Evolutionary conservation across 2,329 filamentous ascomycete species (phyloP).

Genomic region (Lecanicillium sp.): DNA sequence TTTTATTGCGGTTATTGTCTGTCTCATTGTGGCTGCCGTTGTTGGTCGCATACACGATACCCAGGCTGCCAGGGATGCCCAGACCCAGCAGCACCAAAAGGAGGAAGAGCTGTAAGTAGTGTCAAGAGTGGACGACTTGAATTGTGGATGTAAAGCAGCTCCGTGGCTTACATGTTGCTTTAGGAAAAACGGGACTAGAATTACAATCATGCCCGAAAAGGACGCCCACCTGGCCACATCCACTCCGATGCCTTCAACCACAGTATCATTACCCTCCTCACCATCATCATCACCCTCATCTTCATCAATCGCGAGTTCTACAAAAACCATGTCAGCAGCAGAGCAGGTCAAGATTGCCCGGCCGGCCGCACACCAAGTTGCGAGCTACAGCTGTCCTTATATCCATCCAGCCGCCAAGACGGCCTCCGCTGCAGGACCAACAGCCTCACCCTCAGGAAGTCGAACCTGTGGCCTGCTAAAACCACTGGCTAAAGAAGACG

Average conservation of each 20-base stretch:
- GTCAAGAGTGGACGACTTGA: too few species aligned
- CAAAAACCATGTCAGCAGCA: too few species aligned
- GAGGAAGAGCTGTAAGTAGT: too few species aligned
- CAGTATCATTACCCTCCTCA: neutral
- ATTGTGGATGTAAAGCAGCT: too few species aligned
- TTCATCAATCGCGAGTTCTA: too few species aligned
- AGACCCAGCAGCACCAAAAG: constrained; percentile 1
- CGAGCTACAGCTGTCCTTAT: constrained; percentile 6
- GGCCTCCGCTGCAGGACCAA: too few species aligned
- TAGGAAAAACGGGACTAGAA: constrained; percentile 1
- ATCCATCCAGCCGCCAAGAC: neutral
- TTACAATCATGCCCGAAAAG: neutral
- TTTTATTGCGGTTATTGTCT: constrained; percentile 7
- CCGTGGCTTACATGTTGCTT: too few species aligned
- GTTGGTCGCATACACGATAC: constrained; percentile 7
- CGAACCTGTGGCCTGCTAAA: neutral
- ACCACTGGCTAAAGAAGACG: neutral
- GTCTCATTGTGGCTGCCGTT: constrained; percentile 7
- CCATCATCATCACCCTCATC: too few species aligned
- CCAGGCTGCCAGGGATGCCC: neutral
- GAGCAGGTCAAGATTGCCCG: neutral
- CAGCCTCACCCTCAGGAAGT: too few species aligned
- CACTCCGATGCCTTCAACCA: neutral
- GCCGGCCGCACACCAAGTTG: neutral
- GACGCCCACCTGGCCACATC: neutral